A percentile compares a stretch with the other conserved stretches of the same genome.
phyloP scores from a whole-genome alignment of 306 rosid species.

The Lagenaria siceraria region DNA sequence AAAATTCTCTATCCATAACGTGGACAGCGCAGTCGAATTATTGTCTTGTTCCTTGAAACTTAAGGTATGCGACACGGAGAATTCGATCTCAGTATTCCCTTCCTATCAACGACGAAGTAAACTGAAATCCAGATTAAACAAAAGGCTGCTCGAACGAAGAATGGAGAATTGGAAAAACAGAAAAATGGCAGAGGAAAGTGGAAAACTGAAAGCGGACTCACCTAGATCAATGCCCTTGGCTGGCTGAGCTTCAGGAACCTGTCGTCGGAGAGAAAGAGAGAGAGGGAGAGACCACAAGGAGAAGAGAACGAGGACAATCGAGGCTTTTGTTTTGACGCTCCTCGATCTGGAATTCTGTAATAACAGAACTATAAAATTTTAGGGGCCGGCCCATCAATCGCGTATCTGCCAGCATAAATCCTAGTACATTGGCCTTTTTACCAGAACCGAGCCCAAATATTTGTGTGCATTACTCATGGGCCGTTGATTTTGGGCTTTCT shows the following conservation, averaged over 20 bases:
- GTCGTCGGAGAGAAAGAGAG: not conserved
- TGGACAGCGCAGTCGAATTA: not conserved
- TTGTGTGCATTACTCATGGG: not conserved
- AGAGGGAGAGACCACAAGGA: not conserved
- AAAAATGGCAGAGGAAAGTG: not conserved
- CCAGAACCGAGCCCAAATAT: not conserved
- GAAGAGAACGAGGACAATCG: not conserved
- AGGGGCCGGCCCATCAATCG: not conserved
- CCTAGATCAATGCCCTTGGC: constrained; percentile 34
- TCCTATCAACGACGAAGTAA: constrained; percentile 9
- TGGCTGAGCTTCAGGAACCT: constrained; percentile 20
- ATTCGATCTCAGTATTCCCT: not conserved
- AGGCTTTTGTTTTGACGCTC: not conserved
- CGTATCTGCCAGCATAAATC: no score
- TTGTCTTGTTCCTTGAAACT: not conserved
- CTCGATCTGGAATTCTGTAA: not conserved
- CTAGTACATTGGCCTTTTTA: not conserved
- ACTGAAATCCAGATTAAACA: constrained; percentile 7
- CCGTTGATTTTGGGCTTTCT: not conserved
- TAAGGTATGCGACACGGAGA: not conserved
- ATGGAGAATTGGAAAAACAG: not conserved
- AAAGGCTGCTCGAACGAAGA: not conserved
- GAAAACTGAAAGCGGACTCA: constrained; percentile 13
- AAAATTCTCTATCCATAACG: not conserved
- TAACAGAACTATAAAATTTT: not conserved